These are phyloP conservation scores for Saprolegnia parasitica DNA, from an alignment of 352 stramenopile genomes.

Conservation along the genomic window DNA sequence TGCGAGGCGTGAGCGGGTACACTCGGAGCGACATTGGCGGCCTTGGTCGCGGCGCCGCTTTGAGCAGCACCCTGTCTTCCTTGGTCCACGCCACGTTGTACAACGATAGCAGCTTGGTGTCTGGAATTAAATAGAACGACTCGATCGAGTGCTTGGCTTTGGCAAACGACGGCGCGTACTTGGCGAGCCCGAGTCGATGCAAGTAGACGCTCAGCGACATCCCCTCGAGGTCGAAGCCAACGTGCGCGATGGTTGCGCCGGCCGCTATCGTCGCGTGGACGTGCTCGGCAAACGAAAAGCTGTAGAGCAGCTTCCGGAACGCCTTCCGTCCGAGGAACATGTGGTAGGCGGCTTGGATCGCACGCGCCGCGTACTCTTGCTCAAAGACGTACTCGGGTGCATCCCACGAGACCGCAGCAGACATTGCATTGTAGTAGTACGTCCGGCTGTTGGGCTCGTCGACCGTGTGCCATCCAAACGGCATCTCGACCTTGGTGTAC, in stretches of 20 bases:
- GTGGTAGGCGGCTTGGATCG: conserved; percentile 56
- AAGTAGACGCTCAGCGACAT: conserved; percentile 53
- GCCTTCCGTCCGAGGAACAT: conserved; percentile 42
- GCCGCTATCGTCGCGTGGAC: conserved; percentile 33
- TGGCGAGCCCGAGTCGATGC: conserved; percentile 52
- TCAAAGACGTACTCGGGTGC: conserved; percentile 60
- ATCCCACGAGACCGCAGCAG: conserved; percentile 47
- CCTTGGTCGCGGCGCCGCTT: conserved; percentile 31
- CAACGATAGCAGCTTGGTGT: conserved; percentile 12
- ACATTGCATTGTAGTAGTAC: conserved; percentile 53
- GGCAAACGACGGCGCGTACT: conserved; percentile 39
- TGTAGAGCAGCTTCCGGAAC: conserved; percentile 32
- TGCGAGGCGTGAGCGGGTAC: conserved; percentile 36
- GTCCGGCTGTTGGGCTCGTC: conserved; percentile 24
- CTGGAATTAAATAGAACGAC: conserved; percentile 12
- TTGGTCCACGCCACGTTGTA: conserved; percentile 38
- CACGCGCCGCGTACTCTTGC: conserved; percentile 56
- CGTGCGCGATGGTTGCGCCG: conserved; percentile 41
- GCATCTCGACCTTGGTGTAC: conserved; percentile 51
- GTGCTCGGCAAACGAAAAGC: conserved; percentile 44
- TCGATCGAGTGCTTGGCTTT: conserved; percentile 31
- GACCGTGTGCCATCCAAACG: conserved; percentile 63
- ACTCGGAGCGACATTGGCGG: conserved; percentile 22
- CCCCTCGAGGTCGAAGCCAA: conserved; percentile 71
- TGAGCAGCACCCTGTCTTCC: conserved; percentile 48